Evolutionary conservation across 2,329 filamentous ascomycete species (phyloP).

Genomic region (Pseudogymnoascus sp.): DNA sequence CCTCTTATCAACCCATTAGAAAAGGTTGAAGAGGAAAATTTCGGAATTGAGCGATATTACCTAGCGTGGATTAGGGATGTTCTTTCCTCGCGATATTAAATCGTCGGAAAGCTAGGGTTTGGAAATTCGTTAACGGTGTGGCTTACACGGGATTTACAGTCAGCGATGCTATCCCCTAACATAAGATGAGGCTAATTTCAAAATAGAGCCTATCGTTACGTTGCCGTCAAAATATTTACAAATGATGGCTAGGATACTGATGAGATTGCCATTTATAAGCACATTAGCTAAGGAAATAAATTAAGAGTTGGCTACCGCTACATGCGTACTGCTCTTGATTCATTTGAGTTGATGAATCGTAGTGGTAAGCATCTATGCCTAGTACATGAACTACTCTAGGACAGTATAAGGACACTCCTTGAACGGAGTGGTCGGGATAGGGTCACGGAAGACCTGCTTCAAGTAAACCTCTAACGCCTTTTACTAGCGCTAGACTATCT

Average conservation of each 20-base stretch:
- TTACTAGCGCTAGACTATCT: slow-evolving; percentile 42
- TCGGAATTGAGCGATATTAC: slow-evolving; percentile 19
- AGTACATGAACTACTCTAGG: slow-evolving; percentile 39
- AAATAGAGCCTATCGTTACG: slow-evolving; percentile 16
- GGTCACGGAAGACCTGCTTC: slow-evolving; percentile 33
- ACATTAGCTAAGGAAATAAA: slow-evolving; percentile 27
- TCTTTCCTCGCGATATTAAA: slow-evolving; percentile 17
- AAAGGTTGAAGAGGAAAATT: slow-evolving; percentile 18
- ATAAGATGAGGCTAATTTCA: slow-evolving; percentile 14
- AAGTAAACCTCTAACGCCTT: slow-evolving; percentile 33
- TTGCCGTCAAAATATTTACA: slow-evolving; percentile 20
- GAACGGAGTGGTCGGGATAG: slow-evolving; percentile 34
- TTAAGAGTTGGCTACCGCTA: slow-evolving; percentile 31
- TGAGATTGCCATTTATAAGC: slow-evolving; percentile 37
- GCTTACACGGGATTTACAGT: slow-evolving; percentile 17
- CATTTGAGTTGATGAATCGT: slow-evolving; percentile 33
- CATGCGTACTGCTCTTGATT: slow-evolving; percentile 33
- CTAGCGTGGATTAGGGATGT: slow-evolving; percentile 18
- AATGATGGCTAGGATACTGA: slow-evolving; percentile 15
- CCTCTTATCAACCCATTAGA: slow-evolving; percentile 14
- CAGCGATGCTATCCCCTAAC: neutral
- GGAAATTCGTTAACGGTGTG: slow-evolving; percentile 19
- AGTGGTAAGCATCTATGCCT: slow-evolving; percentile 33
- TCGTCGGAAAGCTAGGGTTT: slow-evolving; percentile 21
- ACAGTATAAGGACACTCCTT: slow-evolving; percentile 37